Evolutionary conservation across 805 yeast species (phyloP).

Genomic region (Wickerhamiella qilinensis): DNA sequence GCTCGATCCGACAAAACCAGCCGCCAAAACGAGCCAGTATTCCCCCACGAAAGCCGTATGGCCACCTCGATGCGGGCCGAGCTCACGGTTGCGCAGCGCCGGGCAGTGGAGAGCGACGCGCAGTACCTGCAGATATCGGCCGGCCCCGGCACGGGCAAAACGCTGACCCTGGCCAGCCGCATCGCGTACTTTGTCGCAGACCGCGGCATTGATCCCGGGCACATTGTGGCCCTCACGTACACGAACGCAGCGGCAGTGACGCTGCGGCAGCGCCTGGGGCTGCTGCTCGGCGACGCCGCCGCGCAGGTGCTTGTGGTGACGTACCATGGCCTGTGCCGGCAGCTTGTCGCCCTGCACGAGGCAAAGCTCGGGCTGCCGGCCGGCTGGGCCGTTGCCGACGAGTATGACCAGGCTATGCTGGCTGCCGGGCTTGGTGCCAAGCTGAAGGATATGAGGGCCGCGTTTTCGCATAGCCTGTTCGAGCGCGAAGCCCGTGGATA

Average conservation of each 20-base stretch:
- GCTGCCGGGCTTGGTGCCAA: neutral
- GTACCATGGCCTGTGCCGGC: slow-evolving; percentile 72
- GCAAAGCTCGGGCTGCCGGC: neutral
- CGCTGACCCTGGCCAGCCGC: slow-evolving; percentile 64
- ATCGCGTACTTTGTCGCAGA: slow-evolving; percentile 52
- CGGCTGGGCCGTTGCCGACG: neutral
- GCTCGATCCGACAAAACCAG: no score
- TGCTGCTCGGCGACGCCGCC: neutral
- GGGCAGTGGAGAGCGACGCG: slow-evolving; percentile 29
- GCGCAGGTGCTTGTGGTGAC: slow-evolving; percentile 57
- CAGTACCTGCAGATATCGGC: slow-evolving; percentile 39
- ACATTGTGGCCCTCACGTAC: slow-evolving; percentile 75
- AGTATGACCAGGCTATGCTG: neutral
- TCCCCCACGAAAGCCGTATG: no score
- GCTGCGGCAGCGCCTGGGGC: neutral
- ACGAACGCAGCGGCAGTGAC: slow-evolving; percentile 58
- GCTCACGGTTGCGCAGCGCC: slow-evolving; percentile 28
- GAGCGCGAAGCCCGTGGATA: neutral
- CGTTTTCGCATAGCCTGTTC: neutral
- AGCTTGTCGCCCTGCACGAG: slow-evolving; percentile 26
- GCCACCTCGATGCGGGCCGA: neutral
- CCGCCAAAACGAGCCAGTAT: no score
- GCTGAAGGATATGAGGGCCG: neutral
- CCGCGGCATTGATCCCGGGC: slow-evolving; percentile 34
- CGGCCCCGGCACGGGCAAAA: slow-evolving; percentile 64